Evolutionary conservation across 352 stramenopile species (phyloP).

Genomic region (Globisporangium paroecandrum): DNA sequence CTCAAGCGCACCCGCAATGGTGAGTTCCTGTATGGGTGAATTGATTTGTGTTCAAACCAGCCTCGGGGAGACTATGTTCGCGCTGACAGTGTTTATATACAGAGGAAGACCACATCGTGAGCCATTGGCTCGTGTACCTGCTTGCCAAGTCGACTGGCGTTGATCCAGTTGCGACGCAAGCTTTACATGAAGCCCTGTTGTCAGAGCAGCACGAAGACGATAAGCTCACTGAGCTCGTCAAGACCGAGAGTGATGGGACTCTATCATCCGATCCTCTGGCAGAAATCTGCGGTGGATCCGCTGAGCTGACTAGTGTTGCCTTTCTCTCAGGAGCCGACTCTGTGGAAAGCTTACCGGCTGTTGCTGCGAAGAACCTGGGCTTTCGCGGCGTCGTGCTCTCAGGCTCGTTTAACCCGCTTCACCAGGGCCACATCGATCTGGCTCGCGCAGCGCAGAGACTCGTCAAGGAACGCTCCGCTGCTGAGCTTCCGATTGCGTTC

Average conservation of each 20-base stretch:
- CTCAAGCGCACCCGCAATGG: slow-evolving; percentile 35
- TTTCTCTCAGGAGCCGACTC: slow-evolving; percentile 34
- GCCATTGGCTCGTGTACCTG: slow-evolving; percentile 66
- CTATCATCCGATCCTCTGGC: slow-evolving; percentile 21
- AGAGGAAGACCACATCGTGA: slow-evolving; percentile 72
- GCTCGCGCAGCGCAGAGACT: slow-evolving; percentile 43
- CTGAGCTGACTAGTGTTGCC: slow-evolving; percentile 35
- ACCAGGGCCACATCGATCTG: slow-evolving; percentile 68
- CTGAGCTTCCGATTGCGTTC: slow-evolving; percentile 51
- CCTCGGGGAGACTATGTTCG: background rate
- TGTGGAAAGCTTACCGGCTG: background rate
- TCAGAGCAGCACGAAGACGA: slow-evolving; percentile 31
- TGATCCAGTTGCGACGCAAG: slow-evolving; percentile 25
- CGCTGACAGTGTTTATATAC: background rate
- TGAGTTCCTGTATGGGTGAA: background rate
- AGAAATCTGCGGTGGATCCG: slow-evolving; percentile 24
- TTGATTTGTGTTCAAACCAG: background rate
- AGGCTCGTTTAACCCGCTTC: slow-evolving; percentile 83
- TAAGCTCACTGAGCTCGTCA: slow-evolving; percentile 20
- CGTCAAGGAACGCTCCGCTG: slow-evolving; percentile 25
- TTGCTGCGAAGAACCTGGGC: slow-evolving; percentile 30
- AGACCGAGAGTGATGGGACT: background rate
- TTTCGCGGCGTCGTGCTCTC: slow-evolving; percentile 66
- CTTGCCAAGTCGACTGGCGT: slow-evolving; percentile 42
- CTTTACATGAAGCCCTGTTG: slow-evolving; percentile 31